These are phyloP conservation scores for Camellia granthamiana DNA, from an alignment of 148 eudicot species.

Conservation along the genomic window DNA sequence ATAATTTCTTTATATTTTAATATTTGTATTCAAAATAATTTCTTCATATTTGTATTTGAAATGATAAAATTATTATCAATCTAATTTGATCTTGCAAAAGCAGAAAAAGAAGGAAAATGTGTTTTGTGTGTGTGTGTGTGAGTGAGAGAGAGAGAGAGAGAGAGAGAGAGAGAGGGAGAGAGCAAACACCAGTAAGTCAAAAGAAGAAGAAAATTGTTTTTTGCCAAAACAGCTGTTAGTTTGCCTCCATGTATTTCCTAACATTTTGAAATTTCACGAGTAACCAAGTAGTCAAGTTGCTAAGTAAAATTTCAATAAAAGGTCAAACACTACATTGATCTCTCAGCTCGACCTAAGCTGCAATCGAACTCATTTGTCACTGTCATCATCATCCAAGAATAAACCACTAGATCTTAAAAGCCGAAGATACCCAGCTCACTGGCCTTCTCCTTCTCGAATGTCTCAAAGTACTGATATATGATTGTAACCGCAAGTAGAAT, in stretches of 20 bases:
- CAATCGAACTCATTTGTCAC: background rate
- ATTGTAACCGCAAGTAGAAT: constrained; percentile 78
- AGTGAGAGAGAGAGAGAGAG: too few relatives aligned
- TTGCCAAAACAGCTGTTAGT: background rate
- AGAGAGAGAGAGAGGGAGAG: too few relatives aligned
- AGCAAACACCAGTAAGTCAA: background rate
- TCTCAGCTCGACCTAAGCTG: background rate
- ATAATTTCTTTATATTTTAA: too few relatives aligned
- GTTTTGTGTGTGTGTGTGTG: too few relatives aligned
- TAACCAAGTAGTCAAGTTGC: background rate
- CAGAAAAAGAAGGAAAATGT: too few relatives aligned
- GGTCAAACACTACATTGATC: background rate
- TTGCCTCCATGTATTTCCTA: background rate
- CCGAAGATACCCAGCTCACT: constrained; percentile 87
- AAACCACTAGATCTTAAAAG: constrained; percentile 29
- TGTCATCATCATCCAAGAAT: background rate
- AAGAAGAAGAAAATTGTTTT: background rate
- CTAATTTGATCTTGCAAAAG: too few relatives aligned
- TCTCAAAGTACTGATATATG: constrained; percentile 84
- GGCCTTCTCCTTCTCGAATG: constrained; percentile 91
- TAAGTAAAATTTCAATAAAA: background rate
- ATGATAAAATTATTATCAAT: too few relatives aligned
- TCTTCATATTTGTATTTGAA: too few relatives aligned
- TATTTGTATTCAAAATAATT: too few relatives aligned
- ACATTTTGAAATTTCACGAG: background rate